phyloP scores from a whole-genome alignment of 2,329 filamentous ascomycete genomes.

The Aulographum hederae region DNA sequence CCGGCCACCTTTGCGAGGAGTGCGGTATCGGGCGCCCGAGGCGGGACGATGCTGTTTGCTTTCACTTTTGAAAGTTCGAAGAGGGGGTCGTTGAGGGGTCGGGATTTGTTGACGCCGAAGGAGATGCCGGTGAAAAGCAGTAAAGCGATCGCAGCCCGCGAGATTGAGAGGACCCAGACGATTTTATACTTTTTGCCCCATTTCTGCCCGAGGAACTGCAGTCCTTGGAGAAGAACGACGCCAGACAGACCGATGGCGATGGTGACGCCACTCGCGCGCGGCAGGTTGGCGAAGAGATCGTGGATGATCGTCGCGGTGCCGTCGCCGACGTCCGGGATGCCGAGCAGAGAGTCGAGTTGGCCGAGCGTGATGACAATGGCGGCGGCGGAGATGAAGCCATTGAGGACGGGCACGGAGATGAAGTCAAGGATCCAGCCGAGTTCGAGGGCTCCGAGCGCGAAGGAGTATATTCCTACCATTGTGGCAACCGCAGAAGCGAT shows the following conservation, averaged over 20 bases:
- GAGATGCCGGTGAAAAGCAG: slow-evolving; percentile 45
- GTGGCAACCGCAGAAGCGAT: slow-evolving; percentile 44
- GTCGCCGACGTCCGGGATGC: slow-evolving; percentile 29
- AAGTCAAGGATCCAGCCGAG: slow-evolving; percentile 49
- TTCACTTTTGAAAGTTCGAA: slow-evolving; percentile 41
- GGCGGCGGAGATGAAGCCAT: slow-evolving; percentile 47
- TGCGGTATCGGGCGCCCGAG: slow-evolving; percentile 26
- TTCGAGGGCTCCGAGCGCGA: slow-evolving; percentile 41
- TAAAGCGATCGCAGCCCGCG: slow-evolving; percentile 40
- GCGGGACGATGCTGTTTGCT: slow-evolving; percentile 33
- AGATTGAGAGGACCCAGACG: slow-evolving; percentile 40
- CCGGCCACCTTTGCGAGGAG: slow-evolving; percentile 36
- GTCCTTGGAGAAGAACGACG: slow-evolving; percentile 34
- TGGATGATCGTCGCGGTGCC: slow-evolving; percentile 39
- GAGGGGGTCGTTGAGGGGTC: too few species aligned
- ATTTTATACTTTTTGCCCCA: slow-evolving; percentile 40
- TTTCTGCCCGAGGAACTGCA: slow-evolving; percentile 39
- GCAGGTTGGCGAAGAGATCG: slow-evolving; percentile 37
- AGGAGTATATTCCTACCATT: slow-evolving; percentile 42
- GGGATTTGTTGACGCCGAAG: slow-evolving; percentile 39
- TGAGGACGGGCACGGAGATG: slow-evolving; percentile 44
- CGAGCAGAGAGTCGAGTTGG: slow-evolving; percentile 44
- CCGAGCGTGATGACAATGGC: slow-evolving; percentile 47
- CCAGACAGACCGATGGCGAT: slow-evolving; percentile 40
- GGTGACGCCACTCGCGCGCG: slow-evolving; percentile 38